phyloP scores from a whole-genome alignment of 495 filamentous ascomycete genomes.

The Physcia stellaris region DNA sequence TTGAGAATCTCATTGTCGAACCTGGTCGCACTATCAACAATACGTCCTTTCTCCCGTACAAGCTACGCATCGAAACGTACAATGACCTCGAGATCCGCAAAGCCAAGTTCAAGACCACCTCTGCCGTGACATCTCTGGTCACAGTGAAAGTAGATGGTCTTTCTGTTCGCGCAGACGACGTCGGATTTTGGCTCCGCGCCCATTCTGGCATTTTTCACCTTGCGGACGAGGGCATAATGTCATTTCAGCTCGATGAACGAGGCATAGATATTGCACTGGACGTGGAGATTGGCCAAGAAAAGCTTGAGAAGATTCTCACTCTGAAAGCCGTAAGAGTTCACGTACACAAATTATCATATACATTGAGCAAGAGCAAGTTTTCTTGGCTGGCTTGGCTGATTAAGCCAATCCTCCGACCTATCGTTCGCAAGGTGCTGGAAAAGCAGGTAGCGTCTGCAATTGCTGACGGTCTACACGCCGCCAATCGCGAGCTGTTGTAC shows the following conservation, averaged over 20 bases:
- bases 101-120: constrained; percentile 51
- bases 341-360: constrained; percentile 79
- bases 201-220: constrained; percentile 58
- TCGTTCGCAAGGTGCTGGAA: constrained; percentile 69
- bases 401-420: constrained; percentile 69
- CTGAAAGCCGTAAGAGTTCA: constrained; percentile 60
- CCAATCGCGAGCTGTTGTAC: constrained; percentile 76
- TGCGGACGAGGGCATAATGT: constrained; percentile 70
- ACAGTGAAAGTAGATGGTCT: constrained; percentile 68
- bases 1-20: constrained; percentile 85
- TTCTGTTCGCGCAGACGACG: constrained; percentile 66
- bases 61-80: constrained; percentile 64
- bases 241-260: constrained; percentile 68
- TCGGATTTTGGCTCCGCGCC: constrained; percentile 64
- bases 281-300: constrained; percentile 61
- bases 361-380: constrained; percentile 59
- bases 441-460: constrained; percentile 61
- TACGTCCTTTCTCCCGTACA: constrained; percentile 80
- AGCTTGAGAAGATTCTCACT: constrained; percentile 66
- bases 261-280: constrained; percentile 79
- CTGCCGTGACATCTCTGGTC: constrained; percentile 52
- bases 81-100: constrained; percentile 80
- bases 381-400: constrained; percentile 66
- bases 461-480: constrained; percentile 48
- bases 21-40: constrained; percentile 74